Evolutionary conservation across 2,329 filamentous ascomycete species (phyloP), one percentile per base, ranked within the genome.

Genomic region (Parafenestella ontariensis): DNA sequence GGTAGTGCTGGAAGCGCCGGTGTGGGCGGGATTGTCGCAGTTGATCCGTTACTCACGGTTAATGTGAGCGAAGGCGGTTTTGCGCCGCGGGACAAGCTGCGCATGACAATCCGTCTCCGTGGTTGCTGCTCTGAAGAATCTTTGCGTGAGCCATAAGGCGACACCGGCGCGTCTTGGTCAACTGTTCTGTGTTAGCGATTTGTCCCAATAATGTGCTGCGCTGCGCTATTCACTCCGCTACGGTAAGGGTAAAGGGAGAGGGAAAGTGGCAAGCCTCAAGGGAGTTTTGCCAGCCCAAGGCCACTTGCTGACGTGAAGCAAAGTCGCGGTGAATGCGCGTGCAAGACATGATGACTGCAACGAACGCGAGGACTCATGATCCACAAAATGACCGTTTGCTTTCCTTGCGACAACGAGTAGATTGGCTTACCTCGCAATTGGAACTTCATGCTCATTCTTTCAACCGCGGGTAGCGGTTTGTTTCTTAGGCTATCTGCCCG

Each of bases 31-130:
- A 74, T 52, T 10, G 56, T 56, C 7, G 73, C 74, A 31, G 74
- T 76, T n/a, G 74, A 69, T 39, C 74, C 74, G 69, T 77, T 77
- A 64, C 72, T 75, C 24, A 61, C 56, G 24, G 54, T 58, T 10
- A 77, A 60, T 24, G 62, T 74, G 7, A 77, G 65, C 8, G 69
- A 69, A n/a, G 69, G 63, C 6, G 74, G 74, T 42, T 73, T 75
- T 9, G 65, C 68, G 43, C 62, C 67, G 23, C 74, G 73, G 20
- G 70, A 72, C 18, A 76, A 58, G 31, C 70, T 70, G 44, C 69
- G 66, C 31, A 65, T 75, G 33, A 64, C 56, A 18, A 77, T 74
- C 39, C 61, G 59, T 20, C 47, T 57, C 28, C 61, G 65, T 29
- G 64, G 64, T 17, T 61, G 65, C 29, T 58, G 61, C 17, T 61